Percentiles rank a stretch among this genome's conserved stretches.
Conservation (phyloP, 768 basidiomycete genomes). For the Lactifluus hygrophoroides region DNA sequence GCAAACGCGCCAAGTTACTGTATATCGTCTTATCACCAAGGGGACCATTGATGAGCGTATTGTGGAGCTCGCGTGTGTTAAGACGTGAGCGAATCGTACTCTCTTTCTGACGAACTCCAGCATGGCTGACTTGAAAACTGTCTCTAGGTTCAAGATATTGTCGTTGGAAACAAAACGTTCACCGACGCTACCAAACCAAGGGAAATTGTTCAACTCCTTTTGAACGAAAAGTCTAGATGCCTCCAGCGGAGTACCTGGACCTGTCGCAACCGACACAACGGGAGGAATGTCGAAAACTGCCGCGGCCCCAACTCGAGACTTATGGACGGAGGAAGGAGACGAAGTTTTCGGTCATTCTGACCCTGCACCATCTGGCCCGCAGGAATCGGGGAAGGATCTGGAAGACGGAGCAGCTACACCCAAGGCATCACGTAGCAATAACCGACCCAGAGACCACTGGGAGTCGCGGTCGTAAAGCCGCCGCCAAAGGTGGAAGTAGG, state of each 20-base stretch:
- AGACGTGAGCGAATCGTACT: conserved; percentile 50
- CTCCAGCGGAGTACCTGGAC: conserved; percentile 32
- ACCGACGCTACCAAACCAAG: conserved; percentile 90
- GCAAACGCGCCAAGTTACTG: conserved; percentile 94
- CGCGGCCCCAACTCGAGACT: conserved; percentile 42
- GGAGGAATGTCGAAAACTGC: conserved; percentile 29
- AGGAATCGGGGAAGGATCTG: conserved; percentile 23
- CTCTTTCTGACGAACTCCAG: conserved; percentile 6
- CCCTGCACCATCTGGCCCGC: conserved; percentile 20
- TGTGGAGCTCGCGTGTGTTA: conserved; percentile 88
- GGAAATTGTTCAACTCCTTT: conserved; percentile 90
- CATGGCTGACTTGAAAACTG: not conserved
- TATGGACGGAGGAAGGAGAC: conserved; percentile 84
- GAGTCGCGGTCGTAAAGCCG: conserved; percentile 29
- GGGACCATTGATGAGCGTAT: conserved; percentile 97
- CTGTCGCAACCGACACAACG: conserved; percentile 30
- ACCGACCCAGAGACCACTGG: conserved; percentile 31
- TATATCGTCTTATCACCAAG: conserved; percentile 88
- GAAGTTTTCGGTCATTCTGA: conserved; percentile 69
- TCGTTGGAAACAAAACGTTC: conserved; percentile 94
- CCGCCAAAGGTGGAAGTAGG: conserved; percentile 18
- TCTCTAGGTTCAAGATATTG: conserved; percentile 93
- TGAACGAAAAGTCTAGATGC: conserved; percentile 78
- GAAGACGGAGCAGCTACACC: conserved; percentile 19
- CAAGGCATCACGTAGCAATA: conserved; percentile 25